These are phyloP conservation scores for Fusarium poae DNA, from an alignment of 2,329 filamentous ascomycete species.

Conservation along the genomic window DNA sequence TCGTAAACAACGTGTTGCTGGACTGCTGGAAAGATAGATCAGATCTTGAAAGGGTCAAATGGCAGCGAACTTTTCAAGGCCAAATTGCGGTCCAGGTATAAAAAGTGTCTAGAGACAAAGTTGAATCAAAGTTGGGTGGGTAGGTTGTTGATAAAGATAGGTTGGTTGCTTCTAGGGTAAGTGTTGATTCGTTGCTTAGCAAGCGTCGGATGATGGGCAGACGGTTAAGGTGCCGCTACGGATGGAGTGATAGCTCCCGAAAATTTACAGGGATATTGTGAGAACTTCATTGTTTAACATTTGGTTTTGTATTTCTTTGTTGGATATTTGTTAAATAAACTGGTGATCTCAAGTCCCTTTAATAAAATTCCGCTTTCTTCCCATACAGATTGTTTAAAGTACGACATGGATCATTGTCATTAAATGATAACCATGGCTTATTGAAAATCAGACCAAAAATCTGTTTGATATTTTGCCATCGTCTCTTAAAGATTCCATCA, in stretches of 20 bases:
- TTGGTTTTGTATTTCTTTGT: not conserved
- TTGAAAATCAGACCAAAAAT: too few relatives aligned
- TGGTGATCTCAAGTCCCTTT: not conserved
- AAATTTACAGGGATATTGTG: not conserved
- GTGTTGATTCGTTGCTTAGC: conserved; percentile 44
- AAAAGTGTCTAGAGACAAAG: not conserved
- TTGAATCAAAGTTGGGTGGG: not conserved
- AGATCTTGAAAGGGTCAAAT: not conserved
- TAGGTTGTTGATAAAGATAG: conserved; percentile 3
- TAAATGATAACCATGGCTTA: not conserved
- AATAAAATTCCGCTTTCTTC: not conserved
- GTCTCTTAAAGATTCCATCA: not conserved
- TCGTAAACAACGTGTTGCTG: not conserved
- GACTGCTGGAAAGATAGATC: not conserved
- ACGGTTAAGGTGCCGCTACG: not conserved
- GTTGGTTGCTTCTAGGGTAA: conserved; percentile 36
- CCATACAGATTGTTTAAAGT: not conserved
- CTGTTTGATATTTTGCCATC: not conserved
- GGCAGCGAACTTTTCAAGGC: not conserved
- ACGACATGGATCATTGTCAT: not conserved
- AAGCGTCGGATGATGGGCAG: conserved; percentile 18
- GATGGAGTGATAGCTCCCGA: conserved; percentile 9
- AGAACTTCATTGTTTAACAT: not conserved
- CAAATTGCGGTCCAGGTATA: not conserved
- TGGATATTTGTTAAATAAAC: too few relatives aligned